Base-by-base conservation (phyloP, 306 rosid species). In the Cucumis sativus region DNA sequence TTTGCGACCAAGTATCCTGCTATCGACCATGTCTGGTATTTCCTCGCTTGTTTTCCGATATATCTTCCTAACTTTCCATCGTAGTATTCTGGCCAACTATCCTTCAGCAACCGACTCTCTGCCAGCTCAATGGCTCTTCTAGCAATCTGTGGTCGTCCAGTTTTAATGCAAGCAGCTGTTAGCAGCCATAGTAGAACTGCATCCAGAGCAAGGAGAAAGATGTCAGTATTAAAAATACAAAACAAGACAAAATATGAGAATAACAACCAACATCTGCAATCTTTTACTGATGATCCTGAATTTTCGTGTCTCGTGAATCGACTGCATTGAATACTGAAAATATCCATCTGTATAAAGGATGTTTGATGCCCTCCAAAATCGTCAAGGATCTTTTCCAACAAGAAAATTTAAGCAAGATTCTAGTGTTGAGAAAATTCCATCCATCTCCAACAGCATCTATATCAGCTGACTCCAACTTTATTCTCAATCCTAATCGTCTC, bases 131-230 rank as follows among this genome's bases (percentile, higher is more conserved):
- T 73, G 17, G 77, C 77, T 52, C 18, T 73, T 73, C 77, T 52
- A 28, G 77, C 77, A 8, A 73, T 73, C 62, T 73, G 77, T 5
- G 77, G 77, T 54, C 77, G 61, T 28, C 77, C 77, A 10, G 77
- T 73, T 73, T 73, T 73, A 30, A 73, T 73, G 77, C 77, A 73
- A 17, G 77, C 77, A 1, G 77, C 77, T 49, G 77, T 73, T 52
- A 73, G 77, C 77, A 73, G 77, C 77, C 77, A 73, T 30, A 73
- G 77, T 28, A 73, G 77, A 45, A 73, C 77, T 73, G 62, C 62
- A 73, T 7, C 62, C 47, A 73, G 0, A 30, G 25, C 17, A 73
- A 8, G 62, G 25, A 49, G 43, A 10, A 52, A 52, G 3, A 15
- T 6, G 10, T 52, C 16, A 73, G 35, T 5, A 49, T 49, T 4